These are phyloP conservation scores for Pyronema omphalodes DNA, from an alignment of 495 filamentous ascomycete species.

Conservation along the genomic window DNA sequence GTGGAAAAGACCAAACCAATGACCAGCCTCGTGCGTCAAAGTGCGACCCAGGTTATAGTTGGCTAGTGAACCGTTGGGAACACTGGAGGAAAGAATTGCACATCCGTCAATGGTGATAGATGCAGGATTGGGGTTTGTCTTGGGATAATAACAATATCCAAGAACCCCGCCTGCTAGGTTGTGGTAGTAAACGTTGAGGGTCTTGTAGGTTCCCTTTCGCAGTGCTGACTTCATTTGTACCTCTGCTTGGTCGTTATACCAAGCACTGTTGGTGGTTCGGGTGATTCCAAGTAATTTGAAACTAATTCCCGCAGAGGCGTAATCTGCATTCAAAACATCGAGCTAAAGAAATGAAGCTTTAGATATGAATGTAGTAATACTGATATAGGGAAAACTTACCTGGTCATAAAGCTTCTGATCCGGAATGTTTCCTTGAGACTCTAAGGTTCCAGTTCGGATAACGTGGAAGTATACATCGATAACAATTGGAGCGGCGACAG, in stretches of 20 bases:
- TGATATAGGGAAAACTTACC: constrained; percentile 5
- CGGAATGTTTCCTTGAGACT: constrained; percentile 35
- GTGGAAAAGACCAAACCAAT: constrained; percentile 48
- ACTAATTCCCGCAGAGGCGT: constrained; percentile 32
- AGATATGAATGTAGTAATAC: constrained; percentile 3
- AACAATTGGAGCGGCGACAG: constrained; percentile 15
- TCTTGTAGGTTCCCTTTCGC: constrained; percentile 39
- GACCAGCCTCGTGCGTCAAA: constrained; percentile 45
- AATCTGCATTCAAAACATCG: constrained; percentile 32
- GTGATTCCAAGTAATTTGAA: constrained; percentile 36
- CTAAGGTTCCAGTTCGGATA: constrained; percentile 29
- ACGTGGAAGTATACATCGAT: constrained; percentile 48
- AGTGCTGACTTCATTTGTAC: constrained; percentile 39
- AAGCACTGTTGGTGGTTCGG: constrained; percentile 39
- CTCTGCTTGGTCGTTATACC: constrained; percentile 34
- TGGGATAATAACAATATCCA: constrained; percentile 37
- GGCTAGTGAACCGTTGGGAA: constrained; percentile 34
- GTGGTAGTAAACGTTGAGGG: constrained; percentile 49
- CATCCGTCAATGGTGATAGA: constrained; percentile 39
- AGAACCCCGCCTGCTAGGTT: constrained; percentile 33
- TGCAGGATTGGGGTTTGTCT: constrained; percentile 13
- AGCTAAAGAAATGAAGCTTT: constrained; percentile 28
- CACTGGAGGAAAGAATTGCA: constrained; percentile 34
- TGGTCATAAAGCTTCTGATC: constrained; percentile 25
- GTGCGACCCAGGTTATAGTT: constrained; percentile 43